These are phyloP conservation scores for Acrasis kona DNA, from an alignment of 78 protist species.

Conservation along the genomic window DNA sequence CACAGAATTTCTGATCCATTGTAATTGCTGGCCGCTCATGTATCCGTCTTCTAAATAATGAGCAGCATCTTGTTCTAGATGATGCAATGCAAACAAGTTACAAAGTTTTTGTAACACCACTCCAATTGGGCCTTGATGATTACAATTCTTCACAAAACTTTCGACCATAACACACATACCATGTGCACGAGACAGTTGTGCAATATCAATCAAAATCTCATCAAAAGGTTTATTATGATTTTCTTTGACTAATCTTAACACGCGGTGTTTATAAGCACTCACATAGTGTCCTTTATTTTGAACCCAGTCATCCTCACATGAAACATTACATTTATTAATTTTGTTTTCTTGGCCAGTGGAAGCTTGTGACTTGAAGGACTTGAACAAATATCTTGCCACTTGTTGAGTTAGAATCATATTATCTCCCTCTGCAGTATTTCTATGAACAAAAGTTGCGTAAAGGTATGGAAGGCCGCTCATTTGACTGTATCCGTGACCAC, in stretches of 20 bases:
- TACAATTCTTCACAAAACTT: neutral
- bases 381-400: slow-evolving; percentile 12
- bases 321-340: no score
- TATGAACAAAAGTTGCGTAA: slow-evolving; percentile 1
- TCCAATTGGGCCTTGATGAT: no score
- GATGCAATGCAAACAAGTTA: neutral
- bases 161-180: neutral
- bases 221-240: neutral
- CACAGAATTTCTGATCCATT: neutral
- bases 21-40: neutral
- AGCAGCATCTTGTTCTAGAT: neutral
- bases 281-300: neutral
- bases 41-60: neutral
- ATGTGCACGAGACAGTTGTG: neutral
- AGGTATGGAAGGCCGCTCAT: slow-evolving; percentile 12
- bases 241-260: neutral
- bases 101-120: neutral
- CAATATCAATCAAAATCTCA: neutral
- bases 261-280: neutral
- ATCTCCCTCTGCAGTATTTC: slow-evolving; percentile 37
- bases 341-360: neutral
- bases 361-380: neutral
- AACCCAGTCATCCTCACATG: neutral
- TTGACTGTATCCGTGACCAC: slow-evolving; percentile 70
- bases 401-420: slow-evolving; percentile 11